Percentiles rank a stretch among this genome's conserved stretches.
These are phyloP conservation scores for Gardenia jasminoides DNA, from an alignment of 257 asterid genomes.

Conservation along the genomic window DNA sequence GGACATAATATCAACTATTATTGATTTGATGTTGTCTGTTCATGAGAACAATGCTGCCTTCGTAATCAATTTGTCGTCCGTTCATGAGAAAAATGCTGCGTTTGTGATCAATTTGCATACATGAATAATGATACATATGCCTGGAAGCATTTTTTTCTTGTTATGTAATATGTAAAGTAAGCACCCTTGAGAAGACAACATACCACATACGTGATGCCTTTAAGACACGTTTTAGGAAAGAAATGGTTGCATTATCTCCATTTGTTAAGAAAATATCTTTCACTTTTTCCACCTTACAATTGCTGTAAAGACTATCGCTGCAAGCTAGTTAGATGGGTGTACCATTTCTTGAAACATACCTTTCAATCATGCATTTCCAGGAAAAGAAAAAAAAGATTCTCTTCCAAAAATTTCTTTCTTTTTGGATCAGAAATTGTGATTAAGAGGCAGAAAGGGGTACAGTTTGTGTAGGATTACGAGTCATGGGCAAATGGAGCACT, in stretches of 20 bases:
- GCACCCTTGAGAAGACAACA: too few relatives aligned
- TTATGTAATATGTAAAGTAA: not conserved
- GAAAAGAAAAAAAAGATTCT: not conserved
- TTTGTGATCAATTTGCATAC: not conserved
- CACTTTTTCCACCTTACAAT: too few relatives aligned
- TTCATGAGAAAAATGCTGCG: too few relatives aligned
- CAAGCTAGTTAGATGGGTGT: not conserved
- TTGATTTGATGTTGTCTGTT: not conserved
- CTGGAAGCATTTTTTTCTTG: not conserved
- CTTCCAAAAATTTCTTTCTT: not conserved
- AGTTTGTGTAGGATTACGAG: too few relatives aligned
- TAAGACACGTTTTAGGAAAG: too few relatives aligned
- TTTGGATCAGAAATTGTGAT: too few relatives aligned
- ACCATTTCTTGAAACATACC: too few relatives aligned
- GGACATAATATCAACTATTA: not conserved
- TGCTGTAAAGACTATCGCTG: too few relatives aligned
- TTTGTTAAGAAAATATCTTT: too few relatives aligned
- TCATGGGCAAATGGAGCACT: not conserved
- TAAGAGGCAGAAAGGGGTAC: not conserved
- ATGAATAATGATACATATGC: not conserved
- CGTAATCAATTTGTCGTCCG: too few relatives aligned
- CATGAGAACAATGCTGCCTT: not conserved
- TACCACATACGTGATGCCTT: too few relatives aligned
- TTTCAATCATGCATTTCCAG: not conserved
- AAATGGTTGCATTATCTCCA: too few relatives aligned